phyloP scores from a whole-genome alignment of 768 basidiomycete species.

The Tricholomella constricta region DNA sequence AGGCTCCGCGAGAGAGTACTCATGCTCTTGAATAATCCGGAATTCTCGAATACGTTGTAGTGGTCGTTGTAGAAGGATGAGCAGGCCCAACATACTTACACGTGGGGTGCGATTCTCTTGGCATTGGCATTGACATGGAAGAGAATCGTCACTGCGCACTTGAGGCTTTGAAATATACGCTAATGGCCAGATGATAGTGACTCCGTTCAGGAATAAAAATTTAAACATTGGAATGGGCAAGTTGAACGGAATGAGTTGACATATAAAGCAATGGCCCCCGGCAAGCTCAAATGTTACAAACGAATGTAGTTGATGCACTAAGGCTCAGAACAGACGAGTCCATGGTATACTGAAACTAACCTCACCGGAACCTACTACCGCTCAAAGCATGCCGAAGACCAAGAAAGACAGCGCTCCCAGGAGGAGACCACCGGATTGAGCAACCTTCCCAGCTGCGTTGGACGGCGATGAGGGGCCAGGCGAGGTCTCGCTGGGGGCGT shows the following conservation, averaged over 20 bases:
- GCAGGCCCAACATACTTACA: neutral
- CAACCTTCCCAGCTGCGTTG: slow-evolving; percentile 8
- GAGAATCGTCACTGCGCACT: no score
- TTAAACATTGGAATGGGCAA: no score
- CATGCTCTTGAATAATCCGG: slow-evolving; percentile 18
- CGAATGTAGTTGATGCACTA: slow-evolving; percentile 4
- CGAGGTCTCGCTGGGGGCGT: slow-evolving; percentile 7
- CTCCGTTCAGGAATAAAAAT: no score
- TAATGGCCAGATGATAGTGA: no score
- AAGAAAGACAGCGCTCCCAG: slow-evolving; percentile 6
- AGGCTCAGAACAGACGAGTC: neutral
- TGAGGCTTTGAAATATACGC: no score
- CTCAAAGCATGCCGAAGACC: slow-evolving; percentile 8
- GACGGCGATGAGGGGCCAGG: slow-evolving; percentile 5
- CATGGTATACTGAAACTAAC: neutral
- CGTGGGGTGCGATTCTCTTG: neutral
- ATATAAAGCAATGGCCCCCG: no score
- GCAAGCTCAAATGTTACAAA: no score
- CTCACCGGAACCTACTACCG: neutral
- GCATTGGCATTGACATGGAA: neutral
- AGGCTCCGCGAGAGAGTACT: slow-evolving; percentile 25
- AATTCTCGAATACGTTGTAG: neutral
- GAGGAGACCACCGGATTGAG: slow-evolving; percentile 2
- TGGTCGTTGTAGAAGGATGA: neutral
- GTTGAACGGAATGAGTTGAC: no score